A percentile compares a stretch with the other conserved stretches of the same genome.
phyloP scores from a whole-genome alignment of 768 basidiomycete genomes.

The Bullera alba region DNA sequence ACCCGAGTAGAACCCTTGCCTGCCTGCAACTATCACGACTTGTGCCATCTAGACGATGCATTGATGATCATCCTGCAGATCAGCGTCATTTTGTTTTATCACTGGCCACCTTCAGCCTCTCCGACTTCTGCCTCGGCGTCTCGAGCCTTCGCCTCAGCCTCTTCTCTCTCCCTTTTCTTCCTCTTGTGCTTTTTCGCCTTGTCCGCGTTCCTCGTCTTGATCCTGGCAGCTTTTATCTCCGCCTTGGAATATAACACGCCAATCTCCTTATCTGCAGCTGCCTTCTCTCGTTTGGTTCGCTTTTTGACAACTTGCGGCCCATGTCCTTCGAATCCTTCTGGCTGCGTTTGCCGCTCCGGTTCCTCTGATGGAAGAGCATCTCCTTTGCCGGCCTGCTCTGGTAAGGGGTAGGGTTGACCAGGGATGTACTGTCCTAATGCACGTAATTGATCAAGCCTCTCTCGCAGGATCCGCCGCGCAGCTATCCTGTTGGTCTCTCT shows the following conservation, averaged over 20 bases:
- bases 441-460: conserved; percentile 56
- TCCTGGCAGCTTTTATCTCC: conserved; percentile 2
- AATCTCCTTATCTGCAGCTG: conserved; percentile 6
- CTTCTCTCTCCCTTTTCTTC: conserved; percentile 48
- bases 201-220: neutral
- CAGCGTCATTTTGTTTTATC: conserved; percentile 3
- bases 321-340: conserved; percentile 23
- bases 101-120: conserved; percentile 3
- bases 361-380: neutral
- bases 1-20: conserved; percentile 10
- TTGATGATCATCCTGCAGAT: neutral
- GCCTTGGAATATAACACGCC: conserved; percentile 5
- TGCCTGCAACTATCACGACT: neutral
- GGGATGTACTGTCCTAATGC: conserved; percentile 5
- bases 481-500: conserved; percentile 68
- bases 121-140: neutral
- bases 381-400: neutral
- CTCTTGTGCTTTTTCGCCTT: conserved; percentile 54
- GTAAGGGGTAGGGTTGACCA: neutral
- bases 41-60: conserved; percentile 1
- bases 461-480: conserved; percentile 64
- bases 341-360: neutral
- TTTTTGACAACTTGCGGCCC: conserved; percentile 7
- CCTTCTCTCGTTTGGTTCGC: neutral
- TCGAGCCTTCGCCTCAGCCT: neutral